phyloP scores from a whole-genome alignment of 2,329 filamentous ascomycete genomes.

The Hypoxylon sp. region DNA sequence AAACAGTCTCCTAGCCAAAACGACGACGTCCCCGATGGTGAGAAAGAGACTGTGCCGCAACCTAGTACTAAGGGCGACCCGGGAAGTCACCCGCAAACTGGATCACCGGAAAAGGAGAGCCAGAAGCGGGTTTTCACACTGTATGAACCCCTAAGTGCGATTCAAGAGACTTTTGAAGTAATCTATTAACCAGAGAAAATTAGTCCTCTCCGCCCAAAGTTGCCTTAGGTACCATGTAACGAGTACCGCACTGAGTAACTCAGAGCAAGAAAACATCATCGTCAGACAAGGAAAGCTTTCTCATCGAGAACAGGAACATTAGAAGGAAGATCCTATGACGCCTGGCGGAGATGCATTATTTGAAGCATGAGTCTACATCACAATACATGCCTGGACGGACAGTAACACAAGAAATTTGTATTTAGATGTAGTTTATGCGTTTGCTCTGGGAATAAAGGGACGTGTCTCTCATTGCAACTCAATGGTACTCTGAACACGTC shows the following conservation, averaged over 20 bases:
- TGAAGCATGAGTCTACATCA: background rate
- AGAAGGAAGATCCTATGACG: background rate
- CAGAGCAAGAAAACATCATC: background rate
- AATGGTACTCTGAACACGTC: background rate
- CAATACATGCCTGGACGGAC: background rate
- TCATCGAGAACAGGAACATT: background rate
- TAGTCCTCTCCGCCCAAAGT: background rate
- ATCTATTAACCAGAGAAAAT: background rate
- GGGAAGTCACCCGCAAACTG: background rate
- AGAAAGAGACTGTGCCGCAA: background rate
- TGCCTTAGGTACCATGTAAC: too few species aligned
- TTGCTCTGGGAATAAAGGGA: background rate
- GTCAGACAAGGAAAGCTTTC: background rate
- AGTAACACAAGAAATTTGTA: background rate
- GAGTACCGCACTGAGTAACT: background rate
- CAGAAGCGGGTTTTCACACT: background rate
- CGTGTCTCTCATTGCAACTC: background rate
- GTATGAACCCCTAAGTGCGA: background rate
- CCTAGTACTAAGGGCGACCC: background rate
- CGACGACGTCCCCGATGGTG: background rate
- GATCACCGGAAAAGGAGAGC: background rate
- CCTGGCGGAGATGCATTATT: background rate
- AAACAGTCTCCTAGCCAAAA: background rate
- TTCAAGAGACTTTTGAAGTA: background rate
- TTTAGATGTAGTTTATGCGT: background rate